Base-by-base conservation (phyloP, 345 rosid genomes). In the Lumnitzera racemosa region DNA sequence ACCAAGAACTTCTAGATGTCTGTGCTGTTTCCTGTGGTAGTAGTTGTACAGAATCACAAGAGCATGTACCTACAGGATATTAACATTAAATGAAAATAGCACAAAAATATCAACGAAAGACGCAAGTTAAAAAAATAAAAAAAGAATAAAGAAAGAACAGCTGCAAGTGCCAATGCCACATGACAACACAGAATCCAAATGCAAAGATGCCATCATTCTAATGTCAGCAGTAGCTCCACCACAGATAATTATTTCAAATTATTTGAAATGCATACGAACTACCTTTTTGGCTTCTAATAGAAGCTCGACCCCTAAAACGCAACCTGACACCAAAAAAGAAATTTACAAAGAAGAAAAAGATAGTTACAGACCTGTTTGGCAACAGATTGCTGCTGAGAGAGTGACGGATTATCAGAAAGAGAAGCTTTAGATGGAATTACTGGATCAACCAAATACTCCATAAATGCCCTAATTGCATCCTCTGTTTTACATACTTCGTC, bases 21-120 rank as follows among this genome's bases (percentile, higher is more conserved):
- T 77, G 63, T 88, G 75, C 13, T 70, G 81, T 76, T 61, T 89
- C 69, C 88, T 74, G 66, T 83, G 79, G 73, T 79, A 84, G 51
- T 82, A 85, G 61, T 92, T 92, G 84, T 80, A 89, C 24, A 92
- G 64, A 62, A 89, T 58, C 60, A 83, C 89, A 71, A 84, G 87
- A 25, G 87, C 91, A 69, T 77, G 80, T 57, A 89, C 79, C 98
- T 92, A 74, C 47, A 0, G 14, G 43, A 36, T 36, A 36, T 36
- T 36, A 36, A 1, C 43, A 36, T 36, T 36, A 36, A 4, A 5
- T 36, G 43, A n/a, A 46, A 27, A n/a, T 23, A 53, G 8, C 14
- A 27, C 29, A 6, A 25, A 48, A 56, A 47, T 41, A 58, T 24
- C 15, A 43, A 27, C 13, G 3, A 0, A 58, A 46, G 41, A 46